A percentile compares a stretch with the other conserved stretches of the same genome.
Conservation (phyloP, 2,329 filamentous ascomycete species). For the Alternaria infectoria region DNA sequence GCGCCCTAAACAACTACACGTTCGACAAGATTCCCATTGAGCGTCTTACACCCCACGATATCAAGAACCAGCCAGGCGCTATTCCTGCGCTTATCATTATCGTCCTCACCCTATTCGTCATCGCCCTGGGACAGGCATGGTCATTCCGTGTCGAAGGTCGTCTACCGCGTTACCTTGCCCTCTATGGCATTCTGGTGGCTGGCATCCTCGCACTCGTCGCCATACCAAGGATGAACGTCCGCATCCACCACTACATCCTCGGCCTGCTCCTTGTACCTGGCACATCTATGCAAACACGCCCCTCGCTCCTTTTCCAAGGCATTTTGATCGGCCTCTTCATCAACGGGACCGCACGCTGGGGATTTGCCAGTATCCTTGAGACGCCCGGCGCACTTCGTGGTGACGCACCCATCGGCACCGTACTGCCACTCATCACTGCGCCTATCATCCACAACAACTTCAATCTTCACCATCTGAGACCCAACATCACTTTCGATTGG, state of each 20-base stretch:
- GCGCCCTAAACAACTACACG: constrained; percentile 91
- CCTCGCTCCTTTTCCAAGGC: constrained; percentile 85
- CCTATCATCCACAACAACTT: constrained; percentile 54
- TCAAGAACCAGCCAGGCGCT: constrained; percentile 87
- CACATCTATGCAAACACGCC: constrained; percentile 85
- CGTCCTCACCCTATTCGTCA: constrained; percentile 70
- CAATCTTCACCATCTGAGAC: constrained; percentile 50
- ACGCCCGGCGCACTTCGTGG: constrained; percentile 74
- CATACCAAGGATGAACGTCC: constrained; percentile 78
- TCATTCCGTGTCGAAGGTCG: constrained; percentile 85
- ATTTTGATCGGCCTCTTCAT: constrained; percentile 89
- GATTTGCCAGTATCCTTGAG: constrained; percentile 87
- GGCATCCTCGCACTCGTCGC: constrained; percentile 74
- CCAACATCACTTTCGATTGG: constrained; percentile 70
- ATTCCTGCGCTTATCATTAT: constrained; percentile 81
- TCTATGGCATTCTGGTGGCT: constrained; percentile 82
- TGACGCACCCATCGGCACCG: constrained; percentile 60
- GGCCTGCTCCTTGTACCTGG: constrained; percentile 86
- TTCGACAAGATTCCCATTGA: constrained; percentile 93
- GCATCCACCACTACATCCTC: constrained; percentile 95
- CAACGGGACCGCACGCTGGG: constrained; percentile 93
- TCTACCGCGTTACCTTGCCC: constrained; percentile 75
- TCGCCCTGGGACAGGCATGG: constrained; percentile 79
- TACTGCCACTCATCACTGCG: constrained; percentile 59
- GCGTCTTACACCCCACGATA: constrained; percentile 87